Evolutionary conservation across 306 rosid genomes (phyloP), one percentile per base, ranked within the genome.

Genomic region (Rosa persica): DNA sequence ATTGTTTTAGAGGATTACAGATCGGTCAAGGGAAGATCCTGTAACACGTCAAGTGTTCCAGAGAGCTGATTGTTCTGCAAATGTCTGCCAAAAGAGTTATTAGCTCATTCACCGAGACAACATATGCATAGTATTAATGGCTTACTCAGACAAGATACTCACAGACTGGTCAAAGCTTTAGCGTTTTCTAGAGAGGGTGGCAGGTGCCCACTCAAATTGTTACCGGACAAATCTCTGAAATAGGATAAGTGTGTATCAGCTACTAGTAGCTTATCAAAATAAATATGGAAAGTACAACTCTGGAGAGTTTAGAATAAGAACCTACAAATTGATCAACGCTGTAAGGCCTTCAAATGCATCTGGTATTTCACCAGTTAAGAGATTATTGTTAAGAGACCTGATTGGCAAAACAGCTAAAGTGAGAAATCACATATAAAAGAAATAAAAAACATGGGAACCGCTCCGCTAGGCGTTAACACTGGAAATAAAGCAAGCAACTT

Each of bases 361-460:
- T 38, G 98, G 96, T 81, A 94, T 82, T 82, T 88, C 92, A 81
- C 97, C 98, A 3, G 92, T 85, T 83, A 94, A 86, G 17, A 68
- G 81, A 81, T 94, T 94, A 80, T 76, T 74, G 27, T 94, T 90
- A 25, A 94, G 90, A 73, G 98, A 92, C 96, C 98, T 94, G 93
- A 79, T 82, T 80, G 81, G 85, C 39, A 75, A 66, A 78, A 83
- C 43, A 76, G 47, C 16, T 76, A 20, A 86, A 51, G 70, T 82
- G 67, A 82, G 76, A 49, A 25, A 76, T 58, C 76, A 40, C 48
- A 51, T 66, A 75, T 48, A 70, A 60, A 54, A 72, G 76, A 65
- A 73, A 19, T 3, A 5, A 47, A 55, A n/a, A 47, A 55, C 13
- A 8, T 8, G 73, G 46, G 76, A 81, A 69, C 42, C 34, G 11